Conservation (phyloP, 2,329 filamentous ascomycete genomes). For the Graphilbum ipis-grandicollis region DNA sequence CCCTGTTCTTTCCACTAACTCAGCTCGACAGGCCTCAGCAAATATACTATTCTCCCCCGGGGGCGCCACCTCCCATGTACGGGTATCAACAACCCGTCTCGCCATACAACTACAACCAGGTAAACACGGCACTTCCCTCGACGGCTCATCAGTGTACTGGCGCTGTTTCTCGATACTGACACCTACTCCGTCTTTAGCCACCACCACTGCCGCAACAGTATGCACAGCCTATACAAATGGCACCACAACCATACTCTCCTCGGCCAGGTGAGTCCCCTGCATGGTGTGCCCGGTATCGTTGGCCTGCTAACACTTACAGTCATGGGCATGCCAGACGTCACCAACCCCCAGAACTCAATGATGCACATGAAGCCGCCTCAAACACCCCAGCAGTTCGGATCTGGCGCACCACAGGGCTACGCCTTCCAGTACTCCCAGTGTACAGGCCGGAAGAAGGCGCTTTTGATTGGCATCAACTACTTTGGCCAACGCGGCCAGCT, state of each 20-base stretch:
- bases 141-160: no score
- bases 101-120: constrained; percentile 26
- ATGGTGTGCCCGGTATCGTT: constrained; percentile 11
- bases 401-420: constrained; percentile 65
- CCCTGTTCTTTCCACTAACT: not conserved
- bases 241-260: constrained; percentile 17
- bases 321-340: constrained; percentile 17
- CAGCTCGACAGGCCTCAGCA: constrained; percentile 12
- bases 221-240: constrained; percentile 14
- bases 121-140: constrained; percentile 9
- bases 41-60: constrained; percentile 34
- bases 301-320: constrained; percentile 21
- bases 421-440: constrained; percentile 84
- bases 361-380: constrained; percentile 35
- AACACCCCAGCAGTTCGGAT: constrained; percentile 55
- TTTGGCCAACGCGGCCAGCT: constrained; percentile 75
- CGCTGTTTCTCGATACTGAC: no score
- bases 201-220: constrained; percentile 3
- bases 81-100: constrained; percentile 31
- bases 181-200: no score
- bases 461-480: constrained; percentile 93
- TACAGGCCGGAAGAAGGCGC: constrained; percentile 71
- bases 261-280: not conserved
- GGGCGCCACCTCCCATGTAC: constrained; percentile 18
- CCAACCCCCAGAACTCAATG: constrained; percentile 23